These are phyloP conservation scores for Leucaena leucocephala DNA, from an alignment of 306 rosid genomes.

Conservation along the genomic window DNA sequence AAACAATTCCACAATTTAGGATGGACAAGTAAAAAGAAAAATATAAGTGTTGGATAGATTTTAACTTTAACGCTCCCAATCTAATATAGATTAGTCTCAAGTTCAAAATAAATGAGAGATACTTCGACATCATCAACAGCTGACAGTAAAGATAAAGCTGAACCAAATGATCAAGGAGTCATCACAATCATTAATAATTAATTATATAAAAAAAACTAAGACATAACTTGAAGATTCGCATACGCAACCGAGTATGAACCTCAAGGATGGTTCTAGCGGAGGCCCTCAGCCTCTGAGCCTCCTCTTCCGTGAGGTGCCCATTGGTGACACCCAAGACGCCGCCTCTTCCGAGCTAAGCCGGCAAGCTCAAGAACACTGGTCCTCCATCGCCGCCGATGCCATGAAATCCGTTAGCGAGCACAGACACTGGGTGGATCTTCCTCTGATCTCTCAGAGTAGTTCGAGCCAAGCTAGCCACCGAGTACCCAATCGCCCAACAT, in stretches of 20 bases:
- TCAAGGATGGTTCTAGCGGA: conserved; percentile 70
- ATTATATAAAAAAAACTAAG: no score
- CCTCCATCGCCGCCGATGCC: conserved; percentile 55
- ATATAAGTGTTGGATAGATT: no score
- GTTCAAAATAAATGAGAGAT: no score
- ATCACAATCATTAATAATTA: no score
- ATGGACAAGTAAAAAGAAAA: no score
- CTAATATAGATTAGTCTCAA: no score
- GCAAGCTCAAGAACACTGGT: conserved; percentile 83
- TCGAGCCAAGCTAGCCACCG: conserved; percentile 68
- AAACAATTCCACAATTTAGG: no score
- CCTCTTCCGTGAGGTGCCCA: conserved; percentile 70
- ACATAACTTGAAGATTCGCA: conserved; percentile 35
- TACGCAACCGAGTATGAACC: conserved; percentile 59
- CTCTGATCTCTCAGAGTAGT: conserved; percentile 70
- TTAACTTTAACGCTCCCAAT: no score
- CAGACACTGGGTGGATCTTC: conserved; percentile 83
- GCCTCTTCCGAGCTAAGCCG: conserved; percentile 67
- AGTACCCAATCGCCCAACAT: conserved; percentile 93
- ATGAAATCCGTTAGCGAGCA: conserved; percentile 67
- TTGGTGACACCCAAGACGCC: conserved; percentile 82
- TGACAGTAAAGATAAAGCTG: no score
- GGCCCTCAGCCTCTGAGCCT: conserved; percentile 52
- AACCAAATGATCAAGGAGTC: no score
- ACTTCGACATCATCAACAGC: no score